A percentile compares a stretch with the other conserved stretches of the same genome.
phyloP scores from a whole-genome alignment of 768 basidiomycete genomes.

The Arthromyces matolae region DNA sequence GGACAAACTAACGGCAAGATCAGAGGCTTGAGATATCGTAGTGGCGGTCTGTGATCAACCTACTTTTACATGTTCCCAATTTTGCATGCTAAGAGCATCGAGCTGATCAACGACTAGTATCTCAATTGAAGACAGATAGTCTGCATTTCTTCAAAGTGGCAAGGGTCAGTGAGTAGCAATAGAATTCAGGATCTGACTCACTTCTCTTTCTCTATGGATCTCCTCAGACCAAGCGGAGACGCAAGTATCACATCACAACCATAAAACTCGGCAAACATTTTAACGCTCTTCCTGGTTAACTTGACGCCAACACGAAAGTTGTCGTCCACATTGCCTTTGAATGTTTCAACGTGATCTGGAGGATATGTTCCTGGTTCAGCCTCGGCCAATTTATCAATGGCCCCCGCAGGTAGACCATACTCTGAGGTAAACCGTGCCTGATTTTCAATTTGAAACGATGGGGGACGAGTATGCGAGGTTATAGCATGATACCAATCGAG shows the following conservation, averaged over 20 bases:
- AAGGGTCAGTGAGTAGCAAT: not conserved
- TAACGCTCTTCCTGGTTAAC: constrained; percentile 87
- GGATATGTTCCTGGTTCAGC: constrained; percentile 80
- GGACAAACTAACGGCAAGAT: constrained; percentile 58
- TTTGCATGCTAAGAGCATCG: constrained; percentile 95
- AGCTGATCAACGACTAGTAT: constrained; percentile 87
- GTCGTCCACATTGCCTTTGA: constrained; percentile 97
- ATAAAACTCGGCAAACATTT: constrained; percentile 89
- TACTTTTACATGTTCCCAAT: constrained; percentile 98
- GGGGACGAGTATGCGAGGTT: constrained; percentile 67
- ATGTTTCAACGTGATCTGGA: constrained; percentile 85
- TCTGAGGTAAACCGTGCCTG: constrained; percentile 76
- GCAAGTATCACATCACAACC: constrained; percentile 88
- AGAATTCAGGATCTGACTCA: constrained; percentile 33
- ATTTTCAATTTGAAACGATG: constrained; percentile 84
- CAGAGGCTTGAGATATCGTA: not conserved
- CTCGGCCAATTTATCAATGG: constrained; percentile 73
- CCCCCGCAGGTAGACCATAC: constrained; percentile 77
- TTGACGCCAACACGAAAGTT: constrained; percentile 91
- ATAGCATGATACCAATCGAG: constrained; percentile 79
- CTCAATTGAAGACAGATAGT: constrained; percentile 93
- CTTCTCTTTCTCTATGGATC: constrained; percentile 95
- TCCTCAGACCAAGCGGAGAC: constrained; percentile 86
- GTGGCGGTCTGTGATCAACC: constrained; percentile 20
- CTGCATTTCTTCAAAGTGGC: constrained; percentile 55